Evolutionary conservation across 495 filamentous ascomycete genomes (phyloP).

Genomic region (Pyrenula aspistea): DNA sequence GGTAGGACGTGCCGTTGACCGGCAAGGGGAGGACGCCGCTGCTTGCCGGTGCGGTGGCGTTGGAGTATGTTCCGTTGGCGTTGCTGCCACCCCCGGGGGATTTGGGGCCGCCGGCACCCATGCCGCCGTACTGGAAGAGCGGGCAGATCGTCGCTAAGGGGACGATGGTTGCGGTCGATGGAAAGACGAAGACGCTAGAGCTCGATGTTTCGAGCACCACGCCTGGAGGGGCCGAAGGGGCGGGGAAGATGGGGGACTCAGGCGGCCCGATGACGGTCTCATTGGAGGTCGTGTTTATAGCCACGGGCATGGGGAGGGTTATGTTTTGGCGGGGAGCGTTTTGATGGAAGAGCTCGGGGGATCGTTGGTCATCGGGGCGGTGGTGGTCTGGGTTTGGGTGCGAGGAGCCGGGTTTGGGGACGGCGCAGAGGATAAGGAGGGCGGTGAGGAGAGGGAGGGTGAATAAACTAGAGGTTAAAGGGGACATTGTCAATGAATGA

Average conservation of each 20-base stretch:
- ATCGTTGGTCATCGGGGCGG: neutral
- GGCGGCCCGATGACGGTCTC: too few relatives aligned
- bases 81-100: neutral
- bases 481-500: too few relatives aligned
- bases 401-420: neutral
- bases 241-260: neutral
- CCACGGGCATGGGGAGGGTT: neutral
- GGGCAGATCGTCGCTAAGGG: neutral
- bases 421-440: neutral
- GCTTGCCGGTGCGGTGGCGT: neutral
- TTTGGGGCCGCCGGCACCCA: neutral
- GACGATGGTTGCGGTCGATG: neutral
- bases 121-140: neutral
- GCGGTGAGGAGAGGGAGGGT: neutral
- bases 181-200: neutral
- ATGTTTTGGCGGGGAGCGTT: neutral
- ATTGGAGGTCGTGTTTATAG: neutral
- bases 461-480: neutral
- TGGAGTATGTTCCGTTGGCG: neutral
- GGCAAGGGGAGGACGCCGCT: neutral
- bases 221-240: neutral
- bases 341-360: neutral
- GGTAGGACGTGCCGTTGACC: neutral
- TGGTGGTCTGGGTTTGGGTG: neutral
- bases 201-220: neutral